Conservation (phyloP, 2,329 filamentous ascomycete genomes). For the Dactylellina sp. region DNA sequence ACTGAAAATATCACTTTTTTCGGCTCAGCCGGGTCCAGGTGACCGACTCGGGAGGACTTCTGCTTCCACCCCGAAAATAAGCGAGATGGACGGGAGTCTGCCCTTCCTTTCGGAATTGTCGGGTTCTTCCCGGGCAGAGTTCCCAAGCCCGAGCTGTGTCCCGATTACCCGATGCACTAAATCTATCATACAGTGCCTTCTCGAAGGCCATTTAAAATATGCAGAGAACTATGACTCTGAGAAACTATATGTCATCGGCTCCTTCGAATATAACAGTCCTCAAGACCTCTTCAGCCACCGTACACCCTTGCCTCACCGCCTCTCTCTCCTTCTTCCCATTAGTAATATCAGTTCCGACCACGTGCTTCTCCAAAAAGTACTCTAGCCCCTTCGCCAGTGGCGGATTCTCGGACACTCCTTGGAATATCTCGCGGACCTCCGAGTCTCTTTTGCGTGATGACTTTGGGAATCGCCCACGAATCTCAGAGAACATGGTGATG, state of each 20-base stretch:
- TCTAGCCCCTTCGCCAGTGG: conserved; percentile 79
- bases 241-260: conserved; percentile 55
- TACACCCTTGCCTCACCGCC: conserved; percentile 67
- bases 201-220: no score
- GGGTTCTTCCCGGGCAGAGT: conserved; percentile 42
- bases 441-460: conserved; percentile 68
- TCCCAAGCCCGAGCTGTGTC: conserved; percentile 35
- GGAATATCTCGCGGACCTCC: conserved; percentile 75
- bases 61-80: conserved; percentile 22
- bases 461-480: conserved; percentile 56
- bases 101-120: conserved; percentile 42
- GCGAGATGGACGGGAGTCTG: no score
- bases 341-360: conserved; percentile 67
- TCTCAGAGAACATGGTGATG: conserved; percentile 73
- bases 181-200: background rate
- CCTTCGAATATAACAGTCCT: conserved; percentile 35
- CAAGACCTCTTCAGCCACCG: conserved; percentile 64
- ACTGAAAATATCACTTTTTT: background rate
- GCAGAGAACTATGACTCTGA: background rate
- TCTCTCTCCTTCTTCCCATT: conserved; percentile 67
- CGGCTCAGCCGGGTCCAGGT: conserved; percentile 36
- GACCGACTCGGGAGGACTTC: conserved; percentile 38
- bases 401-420: conserved; percentile 72
- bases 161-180: conserved; percentile 31
- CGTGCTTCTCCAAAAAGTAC: conserved; percentile 81